Evolutionary conservation across 768 basidiomycete genomes (phyloP), one percentile per base, ranked within the genome.

Genomic region (Pleurotus ostreatus): DNA sequence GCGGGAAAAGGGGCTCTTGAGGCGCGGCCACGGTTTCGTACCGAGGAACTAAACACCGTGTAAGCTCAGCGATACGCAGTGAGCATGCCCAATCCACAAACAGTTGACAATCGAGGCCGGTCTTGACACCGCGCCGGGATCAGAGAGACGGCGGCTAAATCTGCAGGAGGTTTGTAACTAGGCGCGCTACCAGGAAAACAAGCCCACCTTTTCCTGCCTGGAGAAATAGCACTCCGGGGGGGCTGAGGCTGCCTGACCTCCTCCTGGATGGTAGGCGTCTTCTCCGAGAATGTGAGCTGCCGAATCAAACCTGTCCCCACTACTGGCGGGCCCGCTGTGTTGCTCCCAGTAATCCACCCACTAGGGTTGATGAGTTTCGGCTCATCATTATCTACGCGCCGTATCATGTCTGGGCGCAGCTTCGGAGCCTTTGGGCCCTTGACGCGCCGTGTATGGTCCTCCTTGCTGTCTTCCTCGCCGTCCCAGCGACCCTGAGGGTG

Each of bases 391-490:
- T 11, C 30, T 75, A 88, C 78, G 49, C 90, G 76, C 26, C 83
- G 79, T 55, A 94, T 92, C 89, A 92, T 92, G 55, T 90, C 84
- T 22, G 87, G 74, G 47, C 80, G 71, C 5, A 93, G 56, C 47
- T 70, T 78, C 20, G 18, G 66, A 60, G 13, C 62, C 60, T 60
- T 60, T 38, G 51, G 49, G 16, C 45, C 46, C 43, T 46, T 55
- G 25, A 25, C n/a, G 15, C 30, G 43, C 26, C 45, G 44, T 9
- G 30, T 34, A n/a, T 23, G 54, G 7, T 61, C 46, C 8, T 56
- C 51, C 3, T 46, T 30, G 47, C 30, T 58, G 2, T 60, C 55
- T n/a, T 64, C 58, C 9, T 34, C 30, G 2, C 30, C 30, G 11
- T 34, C 30, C 30, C 30, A 11, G 30, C 30, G 30, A 34, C 30